Conservation (phyloP, 208 protist species). For the Acanthamoeba castellanii region DNA sequence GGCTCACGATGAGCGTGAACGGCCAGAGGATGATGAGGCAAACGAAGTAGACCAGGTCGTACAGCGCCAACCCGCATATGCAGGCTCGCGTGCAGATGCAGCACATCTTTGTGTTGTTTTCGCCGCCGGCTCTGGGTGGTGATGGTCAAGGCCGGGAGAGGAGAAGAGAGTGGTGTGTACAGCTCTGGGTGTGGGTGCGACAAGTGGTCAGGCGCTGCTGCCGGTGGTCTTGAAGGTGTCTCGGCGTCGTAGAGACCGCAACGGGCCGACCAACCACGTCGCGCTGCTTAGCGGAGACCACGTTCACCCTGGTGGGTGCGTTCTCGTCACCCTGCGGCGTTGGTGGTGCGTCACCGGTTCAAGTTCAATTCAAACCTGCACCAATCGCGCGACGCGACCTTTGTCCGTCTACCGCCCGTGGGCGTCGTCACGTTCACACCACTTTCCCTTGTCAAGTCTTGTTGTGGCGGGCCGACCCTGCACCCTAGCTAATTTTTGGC, state of each 20-base stretch:
- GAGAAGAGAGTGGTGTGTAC: no score
- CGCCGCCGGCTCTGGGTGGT: no score
- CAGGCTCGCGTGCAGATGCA: slow-evolving; percentile 36
- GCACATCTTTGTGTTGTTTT: neutral
- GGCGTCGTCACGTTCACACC: no score
- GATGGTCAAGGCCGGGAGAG: no score
- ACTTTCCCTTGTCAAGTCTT: no score
- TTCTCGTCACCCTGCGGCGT: neutral
- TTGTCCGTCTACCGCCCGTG: no score
- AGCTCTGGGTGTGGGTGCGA: no score
- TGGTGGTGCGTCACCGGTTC: neutral
- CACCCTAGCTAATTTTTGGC: no score
- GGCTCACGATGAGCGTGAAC: slow-evolving; percentile 9
- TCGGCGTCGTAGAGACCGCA: no score
- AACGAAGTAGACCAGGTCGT: slow-evolving; percentile 44
- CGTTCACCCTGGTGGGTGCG: neutral
- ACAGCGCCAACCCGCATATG: slow-evolving; percentile 38
- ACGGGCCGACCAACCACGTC: neutral
- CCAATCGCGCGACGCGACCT: neutral
- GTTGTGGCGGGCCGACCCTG: no score
- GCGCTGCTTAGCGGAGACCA: neutral
- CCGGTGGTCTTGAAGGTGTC: no score
- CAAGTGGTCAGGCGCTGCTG: no score
- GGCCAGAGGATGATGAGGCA: slow-evolving; percentile 32
- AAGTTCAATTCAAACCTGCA: neutral